Evolutionary conservation across 108 stramenopile species (phyloP).

Genomic region (Cyclotella kingstonii): DNA sequence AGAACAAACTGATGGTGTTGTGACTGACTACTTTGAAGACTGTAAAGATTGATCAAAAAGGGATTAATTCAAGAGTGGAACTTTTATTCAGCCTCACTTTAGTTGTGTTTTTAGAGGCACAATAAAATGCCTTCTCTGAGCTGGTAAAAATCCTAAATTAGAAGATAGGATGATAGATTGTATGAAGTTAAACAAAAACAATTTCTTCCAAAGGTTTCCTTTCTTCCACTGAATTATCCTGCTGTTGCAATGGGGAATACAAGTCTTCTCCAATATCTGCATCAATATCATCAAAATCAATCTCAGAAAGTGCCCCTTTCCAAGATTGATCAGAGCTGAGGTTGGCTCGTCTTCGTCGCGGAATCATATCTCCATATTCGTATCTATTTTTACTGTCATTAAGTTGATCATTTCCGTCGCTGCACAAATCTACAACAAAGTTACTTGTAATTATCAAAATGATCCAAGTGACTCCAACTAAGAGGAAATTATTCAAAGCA

Average conservation of each 20-base stretch:
- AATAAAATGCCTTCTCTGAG: too few relatives aligned
- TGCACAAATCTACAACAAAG: conserved; percentile 30
- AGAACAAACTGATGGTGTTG: too few relatives aligned
- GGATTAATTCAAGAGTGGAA: too few relatives aligned
- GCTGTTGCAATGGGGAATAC: conserved; percentile 12
- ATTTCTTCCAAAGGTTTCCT: conserved; percentile 26
- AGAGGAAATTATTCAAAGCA: conserved; percentile 28
- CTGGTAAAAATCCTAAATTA: too few relatives aligned
- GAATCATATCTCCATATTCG: conserved; percentile 36
- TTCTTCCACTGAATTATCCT: conserved; percentile 1
- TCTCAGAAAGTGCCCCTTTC: conserved; percentile 5
- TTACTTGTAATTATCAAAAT: conserved; percentile 31
- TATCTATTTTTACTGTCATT: conserved; percentile 14
- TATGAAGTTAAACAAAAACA: conserved; percentile 19
- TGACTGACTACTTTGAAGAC: too few relatives aligned
- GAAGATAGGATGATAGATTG: background rate
- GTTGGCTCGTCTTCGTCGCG: conserved; percentile 14
- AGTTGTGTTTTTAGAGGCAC: too few relatives aligned
- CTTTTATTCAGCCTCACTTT: too few relatives aligned
- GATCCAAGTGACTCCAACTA: conserved; percentile 20
- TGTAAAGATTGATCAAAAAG: too few relatives aligned
- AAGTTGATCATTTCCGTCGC: conserved; percentile 5
- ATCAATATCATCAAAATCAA: conserved; percentile 1
- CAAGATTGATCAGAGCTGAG: conserved; percentile 7
- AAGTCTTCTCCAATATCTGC: background rate